These are phyloP conservation scores for Microstegium vimineum DNA, from an alignment of 176 grass and related monocot species.

Conservation along the genomic window DNA sequence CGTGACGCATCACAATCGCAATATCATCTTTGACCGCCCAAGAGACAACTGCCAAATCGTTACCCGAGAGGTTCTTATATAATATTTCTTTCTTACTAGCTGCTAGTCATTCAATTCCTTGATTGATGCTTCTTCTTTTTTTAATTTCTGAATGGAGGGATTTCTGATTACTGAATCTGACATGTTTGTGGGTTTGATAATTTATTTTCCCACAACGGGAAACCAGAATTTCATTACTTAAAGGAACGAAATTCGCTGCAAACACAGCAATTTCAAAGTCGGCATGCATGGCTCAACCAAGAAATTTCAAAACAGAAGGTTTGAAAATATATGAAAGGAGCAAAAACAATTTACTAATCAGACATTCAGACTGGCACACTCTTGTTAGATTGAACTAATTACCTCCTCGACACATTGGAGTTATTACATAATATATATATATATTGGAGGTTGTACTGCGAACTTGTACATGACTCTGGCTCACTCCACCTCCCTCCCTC, in stretches of 20 bases:
- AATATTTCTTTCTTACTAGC: not conserved
- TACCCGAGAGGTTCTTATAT: not conserved
- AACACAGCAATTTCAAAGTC: not conserved
- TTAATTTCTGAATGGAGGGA: not conserved
- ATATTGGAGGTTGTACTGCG: not conserved
- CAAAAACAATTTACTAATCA: not conserved
- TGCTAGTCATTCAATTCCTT: not conserved
- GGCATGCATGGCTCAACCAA: not conserved
- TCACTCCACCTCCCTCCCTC: not conserved
- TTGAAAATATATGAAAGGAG: not conserved
- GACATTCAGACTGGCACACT: not conserved
- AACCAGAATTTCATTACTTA: too few relatives aligned
- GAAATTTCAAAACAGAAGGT: not conserved
- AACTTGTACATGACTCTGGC: not conserved
- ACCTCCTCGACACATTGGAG: too few relatives aligned
- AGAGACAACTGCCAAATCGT: not conserved
- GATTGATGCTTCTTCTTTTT: not conserved
- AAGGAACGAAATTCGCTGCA: too few relatives aligned
- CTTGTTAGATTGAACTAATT: not conserved
- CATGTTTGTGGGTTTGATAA: too few relatives aligned
- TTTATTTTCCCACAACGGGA: too few relatives aligned
- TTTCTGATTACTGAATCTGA: too few relatives aligned
- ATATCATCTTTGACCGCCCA: not conserved
- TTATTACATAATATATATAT: not conserved
- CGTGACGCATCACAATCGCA: not conserved